Evolutionary conservation across 148 eudicot genomes (phyloP), one percentile per base, ranked within the genome.

Genomic region (Vaccinium macrocarpon): DNA sequence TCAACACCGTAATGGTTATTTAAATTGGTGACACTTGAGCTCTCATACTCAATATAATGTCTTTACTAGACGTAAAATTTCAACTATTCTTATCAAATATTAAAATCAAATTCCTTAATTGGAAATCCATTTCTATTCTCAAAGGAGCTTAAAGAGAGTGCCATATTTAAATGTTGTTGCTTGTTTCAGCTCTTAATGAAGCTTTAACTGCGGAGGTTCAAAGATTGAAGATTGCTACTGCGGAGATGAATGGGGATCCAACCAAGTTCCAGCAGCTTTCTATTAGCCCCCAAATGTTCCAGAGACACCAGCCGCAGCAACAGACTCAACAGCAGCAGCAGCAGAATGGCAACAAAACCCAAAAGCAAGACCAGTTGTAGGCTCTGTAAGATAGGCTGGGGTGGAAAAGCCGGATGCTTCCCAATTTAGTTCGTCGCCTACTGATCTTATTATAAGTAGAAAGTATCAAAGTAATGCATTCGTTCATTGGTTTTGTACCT

Each of bases 141-240:
- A 15, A 75, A 46, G 71, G 71, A 64, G 29, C 29, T 64, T 29
- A 10, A 23, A 23, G 29, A 4, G 38, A 66, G 78, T 11, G 50
- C 42, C 72, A 62, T 42, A 8, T 49, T 52, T 14, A 78, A 38
- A 71, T 52, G 14, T 66, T 21, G 82, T 32, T 53, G 14, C 46
- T 51, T 52, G 78, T 38, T 81, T 74, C 98, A 97, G 99, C 99
- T 87, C 89, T 97, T 46, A 93, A 97, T 13, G 98, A 95, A 83
- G 95, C 99, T 50, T 85, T 97, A 82, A 90, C 93, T 3, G 92
- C 93, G 0, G 99, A 97, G 89, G 98, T 97, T 84, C 99, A 94
- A 76, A 95, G 98, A 77, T 86, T 97, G 86, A 97, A 93, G 94
- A 87, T 95, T 82, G 90, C 96, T 27, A 88, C 91, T 6, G 92